A percentile compares a stretch with the other conserved stretches of the same genome.
These are phyloP conservation scores for Spergularia azorica DNA, from an alignment of 179 eudicot species.

Conservation along the genomic window DNA sequence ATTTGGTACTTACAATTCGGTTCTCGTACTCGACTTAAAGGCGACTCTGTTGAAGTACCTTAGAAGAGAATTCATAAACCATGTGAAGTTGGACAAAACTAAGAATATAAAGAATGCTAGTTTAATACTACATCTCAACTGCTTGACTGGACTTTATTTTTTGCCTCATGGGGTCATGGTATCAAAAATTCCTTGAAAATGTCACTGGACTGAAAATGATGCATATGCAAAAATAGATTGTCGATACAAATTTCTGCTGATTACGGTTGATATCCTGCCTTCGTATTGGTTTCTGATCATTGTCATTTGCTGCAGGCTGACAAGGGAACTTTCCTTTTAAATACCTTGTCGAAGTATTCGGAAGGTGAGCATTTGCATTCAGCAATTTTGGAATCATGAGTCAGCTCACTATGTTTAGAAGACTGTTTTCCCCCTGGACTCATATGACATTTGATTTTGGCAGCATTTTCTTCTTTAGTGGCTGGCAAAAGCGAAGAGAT, in stretches of 20 bases:
- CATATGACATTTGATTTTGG: conserved; percentile 17
- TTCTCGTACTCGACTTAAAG: background rate
- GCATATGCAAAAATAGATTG: background rate
- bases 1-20: conserved; percentile 14
- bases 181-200: too few relatives aligned
- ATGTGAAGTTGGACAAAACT: background rate
- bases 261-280: conserved; percentile 5
- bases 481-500: conserved; percentile 57
- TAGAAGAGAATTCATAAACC: conserved; percentile 9
- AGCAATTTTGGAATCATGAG: background rate
- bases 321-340: conserved; percentile 47
- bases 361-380: conserved; percentile 33
- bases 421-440: conserved; percentile 1
- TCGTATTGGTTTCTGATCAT: conserved; percentile 13
- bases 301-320: conserved; percentile 39
- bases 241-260: background rate
- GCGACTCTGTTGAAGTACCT: conserved; percentile 2
- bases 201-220: background rate
- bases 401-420: background rate
- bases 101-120: conserved; percentile 7
- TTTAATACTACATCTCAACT: background rate
- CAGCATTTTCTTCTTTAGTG: conserved; percentile 53
- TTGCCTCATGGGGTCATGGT: background rate
- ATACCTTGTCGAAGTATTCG: conserved; percentile 44
- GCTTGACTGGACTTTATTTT: background rate